phyloP scores from a whole-genome alignment of 352 stramenopile species.

The Globisporangium iwayamae region DNA sequence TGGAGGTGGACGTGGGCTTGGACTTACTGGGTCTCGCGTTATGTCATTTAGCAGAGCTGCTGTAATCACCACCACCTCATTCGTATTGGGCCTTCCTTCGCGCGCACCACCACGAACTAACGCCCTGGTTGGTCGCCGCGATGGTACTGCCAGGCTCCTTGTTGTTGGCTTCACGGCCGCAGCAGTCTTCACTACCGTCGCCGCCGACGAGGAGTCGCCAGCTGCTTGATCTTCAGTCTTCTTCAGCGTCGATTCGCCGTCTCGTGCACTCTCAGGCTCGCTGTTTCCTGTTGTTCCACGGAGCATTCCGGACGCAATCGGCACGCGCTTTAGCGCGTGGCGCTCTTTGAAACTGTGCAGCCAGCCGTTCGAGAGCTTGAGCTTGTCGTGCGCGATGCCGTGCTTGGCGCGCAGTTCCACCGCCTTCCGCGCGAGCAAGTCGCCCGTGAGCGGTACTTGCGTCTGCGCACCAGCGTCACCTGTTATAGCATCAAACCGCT shows the following conservation, averaged over 20 bases:
- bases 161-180: not conserved
- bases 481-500: not conserved
- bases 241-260: not conserved
- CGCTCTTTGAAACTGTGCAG: slow-evolving; percentile 44
- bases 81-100: not conserved
- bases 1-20: not conserved
- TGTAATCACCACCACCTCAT: not conserved
- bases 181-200: not conserved
- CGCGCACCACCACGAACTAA: not conserved
- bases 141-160: not conserved
- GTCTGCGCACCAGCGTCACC: not conserved
- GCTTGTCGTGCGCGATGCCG: slow-evolving; percentile 28
- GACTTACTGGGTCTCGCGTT: not conserved
- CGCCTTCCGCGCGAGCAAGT: slow-evolving; percentile 26
- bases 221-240: not conserved
- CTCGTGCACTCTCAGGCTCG: not conserved
- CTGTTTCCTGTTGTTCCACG: not conserved
- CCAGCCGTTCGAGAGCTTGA: slow-evolving; percentile 49
- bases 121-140: not conserved
- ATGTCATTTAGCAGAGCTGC: not conserved
- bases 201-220: not conserved
- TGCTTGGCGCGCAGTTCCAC: slow-evolving; percentile 29
- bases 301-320: not conserved
- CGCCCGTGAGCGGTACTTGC: slow-evolving; percentile 17
- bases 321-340: slow-evolving; percentile 11